These are phyloP conservation scores for Pterula multifida DNA, from an alignment of 1,284 basidiomycete species.

Conservation along the genomic window DNA sequence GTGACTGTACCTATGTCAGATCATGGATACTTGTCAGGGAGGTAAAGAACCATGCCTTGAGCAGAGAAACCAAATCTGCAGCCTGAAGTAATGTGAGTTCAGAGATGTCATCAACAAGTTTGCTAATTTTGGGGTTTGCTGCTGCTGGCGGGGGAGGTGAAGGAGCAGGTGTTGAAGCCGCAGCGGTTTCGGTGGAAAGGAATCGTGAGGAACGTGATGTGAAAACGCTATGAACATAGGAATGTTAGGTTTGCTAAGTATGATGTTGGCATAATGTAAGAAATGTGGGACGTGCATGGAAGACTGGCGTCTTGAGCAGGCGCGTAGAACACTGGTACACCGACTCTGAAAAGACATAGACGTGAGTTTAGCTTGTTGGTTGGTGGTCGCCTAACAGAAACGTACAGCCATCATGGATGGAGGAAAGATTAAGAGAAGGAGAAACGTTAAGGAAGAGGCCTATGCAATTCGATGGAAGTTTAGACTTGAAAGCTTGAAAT, in stretches of 20 bases:
- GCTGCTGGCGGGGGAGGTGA: conserved; percentile 22
- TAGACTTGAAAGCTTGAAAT: no score
- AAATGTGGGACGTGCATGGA: conserved; percentile 19
- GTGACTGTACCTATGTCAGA: conserved; percentile 41
- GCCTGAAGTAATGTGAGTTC: conserved; percentile 87
- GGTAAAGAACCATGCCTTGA: conserved; percentile 58
- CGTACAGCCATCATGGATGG: background rate
- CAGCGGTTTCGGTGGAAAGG: conserved; percentile 20
- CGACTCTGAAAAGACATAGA: no score
- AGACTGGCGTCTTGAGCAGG: conserved; percentile 28
- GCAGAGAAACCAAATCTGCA: conserved; percentile 84
- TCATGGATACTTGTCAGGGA: conserved; percentile 1
- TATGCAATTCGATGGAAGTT: background rate
- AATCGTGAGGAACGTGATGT: conserved; percentile 13
- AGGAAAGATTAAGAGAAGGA: background rate
- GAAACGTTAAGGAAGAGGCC: background rate
- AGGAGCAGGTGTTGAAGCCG: conserved; percentile 20
- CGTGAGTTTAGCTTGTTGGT: background rate
- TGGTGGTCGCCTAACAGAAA: background rate
- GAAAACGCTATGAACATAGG: conserved; percentile 3
- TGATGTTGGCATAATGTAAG: conserved; percentile 10
- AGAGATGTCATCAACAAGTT: conserved; percentile 92
- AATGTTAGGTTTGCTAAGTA: conserved; percentile 1
- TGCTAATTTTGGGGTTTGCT: conserved; percentile 62
- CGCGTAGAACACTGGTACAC: conserved; percentile 24